Base-by-base conservation (phyloP, 352 stramenopile genomes). In the Globisporangium viniferum region DNA sequence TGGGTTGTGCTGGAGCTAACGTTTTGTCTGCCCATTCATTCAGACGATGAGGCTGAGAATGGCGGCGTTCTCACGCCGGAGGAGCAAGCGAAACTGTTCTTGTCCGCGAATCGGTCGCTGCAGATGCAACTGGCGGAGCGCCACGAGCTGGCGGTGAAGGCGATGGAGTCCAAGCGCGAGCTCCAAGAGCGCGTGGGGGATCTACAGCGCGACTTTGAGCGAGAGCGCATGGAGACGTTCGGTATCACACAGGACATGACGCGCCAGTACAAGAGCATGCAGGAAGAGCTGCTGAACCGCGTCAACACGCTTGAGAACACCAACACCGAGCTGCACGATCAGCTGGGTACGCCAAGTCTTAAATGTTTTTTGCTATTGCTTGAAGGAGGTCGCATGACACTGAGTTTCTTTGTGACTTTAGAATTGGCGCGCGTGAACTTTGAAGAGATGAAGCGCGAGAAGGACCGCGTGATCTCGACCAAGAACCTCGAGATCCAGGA, bases 191-290 rank as follows among this genome's bases (percentile, higher is more conserved):
- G 88, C 33, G 84, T 98, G 9, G 64, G 78, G 29, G 81, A 96
- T 51, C 76, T 98, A 39, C 87, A 96, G 66, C 76, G 79, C 27
- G 90, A 94, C 67, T 95, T 98, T 73, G 88, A 98, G 58, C 74
- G 80, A 22, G 92, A 97, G 72, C 79, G 91, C 9, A 73, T 77
- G 77, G 83, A 97, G 64, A 97, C 90, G 14, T 96, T 96, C 51
- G 95, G 96, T 22, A 98, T 99, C 63, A 98, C 90, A 41, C 81
- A 93, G 59, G 93, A 98, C 72, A 98, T 98, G 94, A 98, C 95
- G 58, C 82, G 96, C 9, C 95, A 98, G 81, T 98, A 98, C 80
- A 98, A 98, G 77, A 96, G 91, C 66, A 98, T 99, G 94, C 93
- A 98, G 69, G 91, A 97, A 56, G 88, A 97, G 67, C 75, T 97